Percentiles rank a stretch among this genome's conserved stretches.
phyloP scores from a whole-genome alignment of 495 filamentous ascomycete species.

The Podospora comata region DNA sequence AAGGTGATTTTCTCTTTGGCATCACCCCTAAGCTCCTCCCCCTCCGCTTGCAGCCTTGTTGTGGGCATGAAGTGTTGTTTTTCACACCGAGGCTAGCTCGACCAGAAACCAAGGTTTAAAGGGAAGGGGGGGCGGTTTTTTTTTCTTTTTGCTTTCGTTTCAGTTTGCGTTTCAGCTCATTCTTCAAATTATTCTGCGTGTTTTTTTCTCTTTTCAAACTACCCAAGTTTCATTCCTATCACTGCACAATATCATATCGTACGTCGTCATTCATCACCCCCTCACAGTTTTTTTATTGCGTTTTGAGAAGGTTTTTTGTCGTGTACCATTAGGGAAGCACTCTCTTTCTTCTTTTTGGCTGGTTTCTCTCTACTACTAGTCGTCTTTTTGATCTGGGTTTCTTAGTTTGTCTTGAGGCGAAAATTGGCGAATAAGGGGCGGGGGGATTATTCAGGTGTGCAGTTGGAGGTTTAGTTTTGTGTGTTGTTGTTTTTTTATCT shows the following conservation, averaged over 20 bases:
- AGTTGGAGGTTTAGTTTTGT: too few species aligned
- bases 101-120: too few species aligned
- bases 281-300: not conserved
- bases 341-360: not conserved
- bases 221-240: slow-evolving; percentile 5
- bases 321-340: not conserved
- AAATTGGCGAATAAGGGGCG: too few species aligned
- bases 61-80: too few species aligned
- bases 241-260: not conserved
- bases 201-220: not conserved
- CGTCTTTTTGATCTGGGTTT: not conserved
- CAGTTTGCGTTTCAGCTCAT: not conserved
- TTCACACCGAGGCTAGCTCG: too few species aligned
- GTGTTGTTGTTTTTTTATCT: too few species aligned
- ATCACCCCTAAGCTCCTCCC: not conserved
- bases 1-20: not conserved
- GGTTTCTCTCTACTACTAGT: not conserved
- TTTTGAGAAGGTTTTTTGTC: not conserved
- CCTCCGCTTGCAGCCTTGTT: not conserved
- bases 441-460: too few species aligned
- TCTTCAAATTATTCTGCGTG: not conserved
- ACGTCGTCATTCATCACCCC: not conserved
- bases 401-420: too few species aligned
- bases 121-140: too few species aligned
- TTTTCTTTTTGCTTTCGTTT: not conserved